Percentiles rank a stretch among this genome's conserved stretches.
These are phyloP conservation scores for Lithohypha guttulata DNA, from an alignment of 2,329 filamentous ascomycete species.

Conservation along the genomic window DNA sequence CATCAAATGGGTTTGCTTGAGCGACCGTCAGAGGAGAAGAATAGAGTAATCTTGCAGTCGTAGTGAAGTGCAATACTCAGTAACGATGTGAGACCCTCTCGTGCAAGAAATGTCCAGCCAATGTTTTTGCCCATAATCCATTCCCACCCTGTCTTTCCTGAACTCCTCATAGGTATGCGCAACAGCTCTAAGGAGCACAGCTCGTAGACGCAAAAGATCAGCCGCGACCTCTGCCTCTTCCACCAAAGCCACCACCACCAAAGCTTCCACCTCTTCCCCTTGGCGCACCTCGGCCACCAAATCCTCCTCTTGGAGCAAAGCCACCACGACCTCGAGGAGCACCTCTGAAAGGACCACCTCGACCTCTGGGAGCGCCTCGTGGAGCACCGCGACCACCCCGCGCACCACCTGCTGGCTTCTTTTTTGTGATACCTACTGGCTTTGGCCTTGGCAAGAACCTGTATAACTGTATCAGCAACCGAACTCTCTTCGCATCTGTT, in stretches of 20 bases:
- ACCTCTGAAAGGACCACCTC: conserved; percentile 32
- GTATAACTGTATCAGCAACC: conserved; percentile 19
- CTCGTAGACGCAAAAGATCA: conserved; percentile 8
- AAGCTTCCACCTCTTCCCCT: conserved; percentile 35
- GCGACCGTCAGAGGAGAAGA: too few species aligned
- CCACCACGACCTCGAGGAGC: conserved; percentile 30
- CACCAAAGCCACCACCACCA: conserved; percentile 32
- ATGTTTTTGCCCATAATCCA: background rate
- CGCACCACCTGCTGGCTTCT: conserved; percentile 29
- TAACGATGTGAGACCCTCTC: too few species aligned
- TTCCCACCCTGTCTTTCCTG: conserved; percentile 5
- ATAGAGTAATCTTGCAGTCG: too few species aligned
- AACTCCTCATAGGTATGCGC: conserved; percentile 7
- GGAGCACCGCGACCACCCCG: conserved; percentile 30
- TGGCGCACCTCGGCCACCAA: conserved; percentile 37
- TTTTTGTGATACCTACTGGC: conserved; percentile 30
- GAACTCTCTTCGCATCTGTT: background rate
- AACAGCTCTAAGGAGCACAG: conserved; percentile 8
- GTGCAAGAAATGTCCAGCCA: too few species aligned
- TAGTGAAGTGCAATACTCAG: too few species aligned
- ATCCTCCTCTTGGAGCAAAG: conserved; percentile 40
- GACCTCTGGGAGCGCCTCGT: conserved; percentile 32
- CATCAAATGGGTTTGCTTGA: too few species aligned
- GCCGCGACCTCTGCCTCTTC: conserved; percentile 22
- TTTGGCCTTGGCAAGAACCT: conserved; percentile 92